Percentiles rank a stretch among this genome's conserved stretches.
Evolutionary conservation across 352 stramenopile genomes (phyloP).

Genomic region (Phytophthora cactorum): DNA sequence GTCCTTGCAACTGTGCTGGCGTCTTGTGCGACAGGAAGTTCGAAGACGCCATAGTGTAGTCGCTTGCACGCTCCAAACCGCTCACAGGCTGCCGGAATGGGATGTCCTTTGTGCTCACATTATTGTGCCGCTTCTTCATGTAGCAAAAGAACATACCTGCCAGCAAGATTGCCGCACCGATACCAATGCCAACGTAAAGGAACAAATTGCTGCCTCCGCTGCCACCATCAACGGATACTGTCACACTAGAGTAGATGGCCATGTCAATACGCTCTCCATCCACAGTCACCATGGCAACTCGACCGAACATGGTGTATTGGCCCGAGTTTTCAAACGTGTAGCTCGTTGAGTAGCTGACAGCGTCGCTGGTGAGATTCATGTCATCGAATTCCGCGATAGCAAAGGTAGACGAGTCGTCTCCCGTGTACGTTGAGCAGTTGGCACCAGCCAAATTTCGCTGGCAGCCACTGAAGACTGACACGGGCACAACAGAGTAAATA

Average conservation of each 20-base stretch:
- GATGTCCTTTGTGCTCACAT: conserved; percentile 73
- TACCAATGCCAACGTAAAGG: conserved; percentile 75
- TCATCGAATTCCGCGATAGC: conserved; percentile 54
- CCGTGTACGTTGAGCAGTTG: conserved; percentile 77
- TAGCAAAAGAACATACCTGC: conserved; percentile 71
- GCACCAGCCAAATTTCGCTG: conserved; percentile 50
- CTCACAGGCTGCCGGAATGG: conserved; percentile 69
- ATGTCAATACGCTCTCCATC: conserved; percentile 82
- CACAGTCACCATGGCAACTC: conserved; percentile 71
- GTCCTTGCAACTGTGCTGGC: conserved; percentile 39
- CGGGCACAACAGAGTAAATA: conserved; percentile 69
- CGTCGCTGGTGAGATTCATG: conserved; percentile 69
- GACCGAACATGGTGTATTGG: conserved; percentile 73
- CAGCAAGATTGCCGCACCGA: conserved; percentile 71
- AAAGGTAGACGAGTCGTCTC: conserved; percentile 62
- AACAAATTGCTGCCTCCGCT: conserved; percentile 60
- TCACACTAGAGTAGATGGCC: conserved; percentile 80
- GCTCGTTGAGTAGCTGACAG: conserved; percentile 58
- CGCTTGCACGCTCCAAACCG: conserved; percentile 45
- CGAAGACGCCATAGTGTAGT: conserved; percentile 69
- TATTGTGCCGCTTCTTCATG: conserved; percentile 66
- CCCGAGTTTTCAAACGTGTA: conserved; percentile 65
- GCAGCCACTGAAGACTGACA: conserved; percentile 77
- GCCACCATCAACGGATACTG: conserved; percentile 55
- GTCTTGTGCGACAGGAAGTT: conserved; percentile 77